Conservation (phyloP, 2,329 filamentous ascomycete species). For the Dothistroma septosporum region DNA sequence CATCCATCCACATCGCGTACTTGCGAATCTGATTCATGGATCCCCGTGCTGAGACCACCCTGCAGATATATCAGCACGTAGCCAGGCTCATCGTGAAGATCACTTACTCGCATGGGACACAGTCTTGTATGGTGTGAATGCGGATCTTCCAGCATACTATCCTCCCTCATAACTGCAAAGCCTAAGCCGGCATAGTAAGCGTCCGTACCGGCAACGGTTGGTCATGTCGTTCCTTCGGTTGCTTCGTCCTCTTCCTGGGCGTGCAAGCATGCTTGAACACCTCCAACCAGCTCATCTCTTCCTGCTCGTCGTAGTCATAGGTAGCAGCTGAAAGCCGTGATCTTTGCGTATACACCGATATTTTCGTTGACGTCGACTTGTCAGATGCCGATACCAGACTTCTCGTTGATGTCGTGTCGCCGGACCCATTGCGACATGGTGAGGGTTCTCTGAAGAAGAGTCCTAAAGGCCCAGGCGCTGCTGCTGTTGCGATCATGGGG, state of each 20-base stretch:
- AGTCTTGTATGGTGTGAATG: too few species aligned
- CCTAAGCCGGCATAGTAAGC: not conserved
- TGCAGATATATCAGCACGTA: too few species aligned
- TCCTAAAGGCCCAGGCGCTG: not conserved
- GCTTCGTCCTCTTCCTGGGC: not conserved
- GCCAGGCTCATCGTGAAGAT: too few species aligned
- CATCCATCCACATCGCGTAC: too few species aligned
- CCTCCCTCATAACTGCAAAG: not conserved
- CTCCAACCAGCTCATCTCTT: not conserved
- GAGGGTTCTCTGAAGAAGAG: not conserved
- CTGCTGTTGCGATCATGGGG: constrained; percentile 1
- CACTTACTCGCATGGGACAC: too few species aligned
- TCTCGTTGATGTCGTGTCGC: not conserved
- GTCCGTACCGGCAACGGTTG: not conserved
- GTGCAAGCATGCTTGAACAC: not conserved
- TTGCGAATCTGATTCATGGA: too few species aligned
- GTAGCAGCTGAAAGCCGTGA: not conserved
- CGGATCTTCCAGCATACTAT: too few species aligned
- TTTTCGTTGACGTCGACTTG: not conserved
- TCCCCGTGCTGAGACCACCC: too few species aligned
- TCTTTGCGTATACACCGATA: not conserved
- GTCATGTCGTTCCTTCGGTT: too few species aligned
- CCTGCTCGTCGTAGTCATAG: not conserved
- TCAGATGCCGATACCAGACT: not conserved
- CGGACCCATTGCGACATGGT: not conserved